These are phyloP conservation scores for Paulownia fortunei DNA, from an alignment of 257 asterid species.

Conservation along the genomic window DNA sequence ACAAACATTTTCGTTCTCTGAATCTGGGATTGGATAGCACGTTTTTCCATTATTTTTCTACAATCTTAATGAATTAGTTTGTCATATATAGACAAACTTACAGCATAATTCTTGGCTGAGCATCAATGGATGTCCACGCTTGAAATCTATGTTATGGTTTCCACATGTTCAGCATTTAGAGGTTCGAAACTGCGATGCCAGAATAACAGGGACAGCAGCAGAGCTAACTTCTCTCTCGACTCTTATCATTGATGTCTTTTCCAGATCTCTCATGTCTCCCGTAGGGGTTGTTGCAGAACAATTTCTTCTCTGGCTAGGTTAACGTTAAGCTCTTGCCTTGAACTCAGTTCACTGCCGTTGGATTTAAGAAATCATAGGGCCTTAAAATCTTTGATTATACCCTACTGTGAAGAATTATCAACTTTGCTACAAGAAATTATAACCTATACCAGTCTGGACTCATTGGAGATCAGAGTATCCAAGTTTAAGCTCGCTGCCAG, in stretches of 20 bases:
- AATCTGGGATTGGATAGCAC: too few relatives aligned
- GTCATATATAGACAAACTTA: too few relatives aligned
- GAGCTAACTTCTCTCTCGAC: constrained; percentile 18
- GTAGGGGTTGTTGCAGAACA: constrained; percentile 22
- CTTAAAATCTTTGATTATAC: constrained; percentile 5
- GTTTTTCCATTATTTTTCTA: too few relatives aligned
- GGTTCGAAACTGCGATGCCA: not conserved
- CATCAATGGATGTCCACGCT: constrained; percentile 7
- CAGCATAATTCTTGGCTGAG: not conserved
- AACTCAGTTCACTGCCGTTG: constrained; percentile 25
- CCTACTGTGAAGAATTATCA: constrained; percentile 14
- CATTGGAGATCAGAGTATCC: constrained; percentile 27
- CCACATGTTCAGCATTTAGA: not conserved
- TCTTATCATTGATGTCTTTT: constrained; percentile 12
- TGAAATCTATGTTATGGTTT: constrained; percentile 13
- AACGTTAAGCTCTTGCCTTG: constrained; percentile 24
- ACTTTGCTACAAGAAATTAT: constrained; percentile 6
- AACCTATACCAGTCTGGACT: constrained; percentile 8
- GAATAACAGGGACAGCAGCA: constrained; percentile 13
- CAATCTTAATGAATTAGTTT: too few relatives aligned
- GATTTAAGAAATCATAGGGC: constrained; percentile 12
- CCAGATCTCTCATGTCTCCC: constrained; percentile 23
- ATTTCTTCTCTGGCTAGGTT: constrained; percentile 6
- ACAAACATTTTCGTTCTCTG: too few relatives aligned
- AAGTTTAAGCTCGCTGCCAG: constrained; percentile 20